phyloP scores from a whole-genome alignment of 352 stramenopile species.

The Phytophthora sp. region DNA sequence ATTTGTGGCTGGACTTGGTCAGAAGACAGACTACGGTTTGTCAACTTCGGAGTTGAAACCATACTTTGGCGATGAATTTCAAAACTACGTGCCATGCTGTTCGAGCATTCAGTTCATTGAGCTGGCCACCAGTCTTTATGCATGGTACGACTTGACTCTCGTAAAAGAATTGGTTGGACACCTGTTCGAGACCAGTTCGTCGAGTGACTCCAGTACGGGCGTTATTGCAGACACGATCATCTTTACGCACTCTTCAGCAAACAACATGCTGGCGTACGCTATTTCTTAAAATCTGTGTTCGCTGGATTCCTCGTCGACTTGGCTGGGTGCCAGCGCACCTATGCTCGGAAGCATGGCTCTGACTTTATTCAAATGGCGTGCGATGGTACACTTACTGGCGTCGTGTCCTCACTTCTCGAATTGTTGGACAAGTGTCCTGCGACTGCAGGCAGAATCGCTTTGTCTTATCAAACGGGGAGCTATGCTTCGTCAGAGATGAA shows the following conservation, averaged over 20 bases:
- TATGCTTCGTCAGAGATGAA: slow-evolving; percentile 16
- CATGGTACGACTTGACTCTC: slow-evolving; percentile 44
- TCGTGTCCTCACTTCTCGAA: slow-evolving; percentile 23
- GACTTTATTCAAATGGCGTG: slow-evolving; percentile 41
- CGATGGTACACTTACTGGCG: slow-evolving; percentile 20
- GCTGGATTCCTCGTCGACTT: slow-evolving; percentile 24
- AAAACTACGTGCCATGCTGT: slow-evolving; percentile 58
- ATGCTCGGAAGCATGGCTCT: slow-evolving; percentile 44
- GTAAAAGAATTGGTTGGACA: slow-evolving; percentile 37
- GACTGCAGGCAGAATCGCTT: slow-evolving; percentile 12
- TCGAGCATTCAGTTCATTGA: slow-evolving; percentile 50
- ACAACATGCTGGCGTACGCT: slow-evolving; percentile 46
- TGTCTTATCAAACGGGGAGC: slow-evolving; percentile 36
- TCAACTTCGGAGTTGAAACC: slow-evolving; percentile 12
- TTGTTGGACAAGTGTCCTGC: slow-evolving; percentile 42
- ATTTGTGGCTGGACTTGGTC: slow-evolving; percentile 53
- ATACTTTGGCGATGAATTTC: slow-evolving; percentile 51
- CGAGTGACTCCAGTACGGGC: slow-evolving; percentile 24
- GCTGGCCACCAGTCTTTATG: slow-evolving; percentile 49
- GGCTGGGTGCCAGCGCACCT: slow-evolving; percentile 36
- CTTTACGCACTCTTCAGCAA: slow-evolving; percentile 60
- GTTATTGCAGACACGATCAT: slow-evolving; percentile 59
- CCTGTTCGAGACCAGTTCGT: slow-evolving; percentile 33
- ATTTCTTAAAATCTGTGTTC: slow-evolving; percentile 37
- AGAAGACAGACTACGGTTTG: slow-evolving; percentile 33